Evolutionary conservation across 2,329 filamentous ascomycete species (phyloP).

Genomic region (Hymenoscyphus scutula): DNA sequence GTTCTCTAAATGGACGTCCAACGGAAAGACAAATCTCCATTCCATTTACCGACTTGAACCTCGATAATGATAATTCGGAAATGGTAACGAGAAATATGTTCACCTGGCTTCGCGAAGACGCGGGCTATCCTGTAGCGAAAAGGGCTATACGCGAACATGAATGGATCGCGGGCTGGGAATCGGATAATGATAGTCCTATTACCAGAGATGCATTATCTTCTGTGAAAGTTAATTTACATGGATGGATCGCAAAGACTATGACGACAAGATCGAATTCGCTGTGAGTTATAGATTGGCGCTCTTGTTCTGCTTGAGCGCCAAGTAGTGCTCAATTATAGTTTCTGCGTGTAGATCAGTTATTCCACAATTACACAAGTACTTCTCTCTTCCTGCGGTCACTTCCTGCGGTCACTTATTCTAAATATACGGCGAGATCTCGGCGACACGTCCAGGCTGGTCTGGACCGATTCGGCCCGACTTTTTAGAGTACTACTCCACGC

Average conservation of each 20-base stretch:
- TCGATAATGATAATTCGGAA: conserved; percentile 28
- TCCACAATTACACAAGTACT: too few relatives aligned
- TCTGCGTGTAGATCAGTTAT: too few relatives aligned
- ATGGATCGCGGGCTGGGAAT: conserved; percentile 35
- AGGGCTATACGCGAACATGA: conserved; percentile 33
- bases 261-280: conserved; percentile 21
- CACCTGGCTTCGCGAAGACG: conserved; percentile 32
- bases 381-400: too few relatives aligned
- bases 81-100: conserved; percentile 35
- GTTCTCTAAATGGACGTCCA: conserved; percentile 18
- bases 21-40: conserved; percentile 19
- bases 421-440: too few relatives aligned
- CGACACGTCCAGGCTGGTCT: too few relatives aligned
- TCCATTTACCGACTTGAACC: conserved; percentile 21
- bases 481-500: too few relatives aligned
- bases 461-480: too few relatives aligned
- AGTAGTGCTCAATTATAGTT: too few relatives aligned
- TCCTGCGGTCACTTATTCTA: too few relatives aligned
- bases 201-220: conserved; percentile 22
- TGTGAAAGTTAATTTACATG: conserved; percentile 22
- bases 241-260: conserved; percentile 23
- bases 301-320: too few relatives aligned
- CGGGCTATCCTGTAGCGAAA: conserved; percentile 34
- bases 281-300: conserved; percentile 3
- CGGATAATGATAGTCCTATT: conserved; percentile 27